A percentile compares a stretch with the other conserved stretches of the same genome.
phyloP scores from a whole-genome alignment of 2,329 filamentous ascomycete species.

The Ophiostoma quercus region DNA sequence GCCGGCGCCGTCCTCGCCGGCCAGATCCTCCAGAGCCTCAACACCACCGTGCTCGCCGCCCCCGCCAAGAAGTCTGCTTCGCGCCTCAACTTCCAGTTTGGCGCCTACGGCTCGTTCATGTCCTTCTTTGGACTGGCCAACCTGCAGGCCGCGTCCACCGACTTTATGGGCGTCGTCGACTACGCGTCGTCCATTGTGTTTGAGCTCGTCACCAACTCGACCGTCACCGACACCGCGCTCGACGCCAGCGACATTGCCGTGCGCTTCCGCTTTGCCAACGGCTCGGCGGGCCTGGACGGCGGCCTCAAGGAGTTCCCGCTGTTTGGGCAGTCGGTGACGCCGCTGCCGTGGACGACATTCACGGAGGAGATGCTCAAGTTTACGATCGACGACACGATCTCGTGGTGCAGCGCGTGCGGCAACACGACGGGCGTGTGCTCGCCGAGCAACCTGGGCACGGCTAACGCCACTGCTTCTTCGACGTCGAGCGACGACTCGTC shows the following conservation, averaged over 20 bases:
- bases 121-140: slow-evolving; percentile 58
- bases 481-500: slow-evolving; percentile 28
- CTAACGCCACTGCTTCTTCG: slow-evolving; percentile 28
- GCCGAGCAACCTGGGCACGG: slow-evolving; percentile 30
- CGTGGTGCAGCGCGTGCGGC: slow-evolving; percentile 73
- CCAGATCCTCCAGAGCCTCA: slow-evolving; percentile 50
- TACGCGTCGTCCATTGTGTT: slow-evolving; percentile 79
- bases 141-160: slow-evolving; percentile 45
- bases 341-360: slow-evolving; percentile 67
- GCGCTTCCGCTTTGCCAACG: slow-evolving; percentile 58
- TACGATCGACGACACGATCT: slow-evolving; percentile 55
- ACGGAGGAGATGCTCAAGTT: slow-evolving; percentile 57
- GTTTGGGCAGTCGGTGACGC: slow-evolving; percentile 52
- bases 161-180: slow-evolving; percentile 75
- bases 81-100: slow-evolving; percentile 52
- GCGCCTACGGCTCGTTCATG: slow-evolving; percentile 57
- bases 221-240: slow-evolving; percentile 32
- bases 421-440: slow-evolving; percentile 65
- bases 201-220: slow-evolving; percentile 60
- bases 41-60: slow-evolving; percentile 41
- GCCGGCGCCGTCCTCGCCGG: slow-evolving; percentile 53
- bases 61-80: slow-evolving; percentile 33
- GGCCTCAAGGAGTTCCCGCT: slow-evolving; percentile 47
- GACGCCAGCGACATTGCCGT: slow-evolving; percentile 46
- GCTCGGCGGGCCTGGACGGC: slow-evolving; percentile 50